phyloP scores from a whole-genome alignment of 805 yeast genomes.

The Candida lessepsii region DNA sequence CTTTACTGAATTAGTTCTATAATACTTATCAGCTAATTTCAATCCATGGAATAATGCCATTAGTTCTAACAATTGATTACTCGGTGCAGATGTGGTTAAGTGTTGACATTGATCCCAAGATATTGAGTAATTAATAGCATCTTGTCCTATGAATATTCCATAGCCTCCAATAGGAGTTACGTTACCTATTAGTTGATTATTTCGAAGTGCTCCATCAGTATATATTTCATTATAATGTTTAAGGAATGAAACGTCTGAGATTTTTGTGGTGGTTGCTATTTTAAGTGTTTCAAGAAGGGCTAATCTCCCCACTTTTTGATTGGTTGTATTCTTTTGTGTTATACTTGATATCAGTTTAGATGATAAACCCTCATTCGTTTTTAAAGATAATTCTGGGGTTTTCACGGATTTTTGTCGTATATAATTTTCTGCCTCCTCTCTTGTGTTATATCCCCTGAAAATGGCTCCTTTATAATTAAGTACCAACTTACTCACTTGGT shows the following conservation, averaged over 20 bases:
- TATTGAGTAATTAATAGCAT: slow-evolving; percentile 46
- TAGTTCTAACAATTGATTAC: slow-evolving; percentile 83
- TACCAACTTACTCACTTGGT: slow-evolving; percentile 50
- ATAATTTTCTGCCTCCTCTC: slow-evolving; percentile 50
- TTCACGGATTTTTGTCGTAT: slow-evolving; percentile 12
- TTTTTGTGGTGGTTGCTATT: neutral
- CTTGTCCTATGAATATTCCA: slow-evolving; percentile 60
- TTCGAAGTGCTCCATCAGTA: slow-evolving; percentile 77
- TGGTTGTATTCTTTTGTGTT: neutral
- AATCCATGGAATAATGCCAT: slow-evolving; percentile 63
- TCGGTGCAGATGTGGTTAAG: slow-evolving; percentile 36
- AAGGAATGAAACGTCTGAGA: neutral
- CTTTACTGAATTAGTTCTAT: neutral
- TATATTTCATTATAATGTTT: slow-evolving; percentile 36
- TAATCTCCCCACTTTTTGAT: too few species aligned
- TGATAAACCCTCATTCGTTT: too few species aligned
- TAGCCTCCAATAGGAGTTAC: slow-evolving; percentile 46
- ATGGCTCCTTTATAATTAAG: slow-evolving; percentile 55
- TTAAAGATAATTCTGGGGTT: too few species aligned
- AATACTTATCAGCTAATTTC: slow-evolving; percentile 6
- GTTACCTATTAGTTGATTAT: slow-evolving; percentile 46
- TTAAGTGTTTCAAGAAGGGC: neutral
- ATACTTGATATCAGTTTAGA: too few species aligned
- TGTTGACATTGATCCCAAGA: neutral
- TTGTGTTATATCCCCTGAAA: slow-evolving; percentile 53